These are phyloP conservation scores for Cytospora piceicola DNA, from an alignment of 2,329 filamentous ascomycete genomes.

Conservation along the genomic window DNA sequence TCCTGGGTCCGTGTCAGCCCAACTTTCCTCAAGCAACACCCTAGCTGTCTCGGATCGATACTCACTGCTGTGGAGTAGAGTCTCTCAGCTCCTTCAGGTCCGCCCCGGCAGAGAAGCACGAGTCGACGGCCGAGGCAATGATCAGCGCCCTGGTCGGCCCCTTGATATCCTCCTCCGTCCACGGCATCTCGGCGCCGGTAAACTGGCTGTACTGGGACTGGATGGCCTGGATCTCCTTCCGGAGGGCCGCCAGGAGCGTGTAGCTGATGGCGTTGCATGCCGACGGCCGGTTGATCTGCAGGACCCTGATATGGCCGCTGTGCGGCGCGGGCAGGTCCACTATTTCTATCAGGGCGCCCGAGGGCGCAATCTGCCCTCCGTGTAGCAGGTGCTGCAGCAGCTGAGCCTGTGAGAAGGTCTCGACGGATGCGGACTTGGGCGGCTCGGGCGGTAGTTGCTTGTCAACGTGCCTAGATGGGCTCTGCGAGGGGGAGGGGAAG, in stretches of 20 bases:
- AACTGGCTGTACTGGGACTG: slow-evolving; percentile 63
- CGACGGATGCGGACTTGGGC: slow-evolving; percentile 25
- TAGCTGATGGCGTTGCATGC: slow-evolving; percentile 90
- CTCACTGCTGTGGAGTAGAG: slow-evolving; percentile 79
- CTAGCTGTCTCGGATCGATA: slow-evolving; percentile 27
- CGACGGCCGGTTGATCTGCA: slow-evolving; percentile 82
- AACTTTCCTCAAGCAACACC: too few species aligned
- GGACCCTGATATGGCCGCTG: slow-evolving; percentile 81
- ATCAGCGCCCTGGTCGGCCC: slow-evolving; percentile 79
- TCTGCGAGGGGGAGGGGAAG: slow-evolving; percentile 8
- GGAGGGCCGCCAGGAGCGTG: slow-evolving; percentile 73
- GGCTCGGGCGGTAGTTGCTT: slow-evolving; percentile 29
- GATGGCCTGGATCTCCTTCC: slow-evolving; percentile 73
- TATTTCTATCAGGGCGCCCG: slow-evolving; percentile 63
- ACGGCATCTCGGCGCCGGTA: slow-evolving; percentile 55
- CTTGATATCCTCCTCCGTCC: slow-evolving; percentile 47
- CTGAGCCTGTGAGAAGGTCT: slow-evolving; percentile 24
- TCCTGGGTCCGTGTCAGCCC: slow-evolving; percentile 54
- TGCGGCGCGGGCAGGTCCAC: slow-evolving; percentile 77
- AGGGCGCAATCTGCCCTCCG: slow-evolving; percentile 6
- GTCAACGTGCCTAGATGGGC: slow-evolving; percentile 16
- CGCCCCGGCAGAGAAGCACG: slow-evolving; percentile 90
- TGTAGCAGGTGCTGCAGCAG: slow-evolving; percentile 20
- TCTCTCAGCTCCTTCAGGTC: slow-evolving; percentile 85
- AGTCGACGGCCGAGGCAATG: slow-evolving; percentile 79